Evolutionary conservation across 2,329 filamentous ascomycete species (phyloP).

Genomic region (Trichoderma sp.): DNA sequence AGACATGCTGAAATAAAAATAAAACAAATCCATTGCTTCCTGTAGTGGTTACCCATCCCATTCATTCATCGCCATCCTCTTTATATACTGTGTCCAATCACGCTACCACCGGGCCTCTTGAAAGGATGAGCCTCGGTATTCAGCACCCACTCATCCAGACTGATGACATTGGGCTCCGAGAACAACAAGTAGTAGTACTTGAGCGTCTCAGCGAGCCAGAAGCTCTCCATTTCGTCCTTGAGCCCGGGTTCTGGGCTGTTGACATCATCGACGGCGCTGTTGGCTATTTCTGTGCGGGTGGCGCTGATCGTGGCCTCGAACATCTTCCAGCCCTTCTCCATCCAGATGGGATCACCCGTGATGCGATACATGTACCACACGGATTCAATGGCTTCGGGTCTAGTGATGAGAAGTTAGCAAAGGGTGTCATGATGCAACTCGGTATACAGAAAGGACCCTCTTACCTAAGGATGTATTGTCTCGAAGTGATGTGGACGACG

Average conservation of each 20-base stretch:
- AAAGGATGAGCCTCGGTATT: slow-evolving; percentile 64
- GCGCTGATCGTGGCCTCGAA: slow-evolving; percentile 67
- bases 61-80: background rate
- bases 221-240: slow-evolving; percentile 75
- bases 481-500: slow-evolving; percentile 45
- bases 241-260: slow-evolving; percentile 41
- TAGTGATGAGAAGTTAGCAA: slow-evolving; percentile 34
- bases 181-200: slow-evolving; percentile 92
- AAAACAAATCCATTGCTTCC: background rate
- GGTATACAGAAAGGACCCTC: slow-evolving; percentile 29
- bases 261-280: slow-evolving; percentile 70
- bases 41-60: background rate
- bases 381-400: slow-evolving; percentile 83
- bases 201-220: slow-evolving; percentile 86
- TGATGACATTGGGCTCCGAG: slow-evolving; percentile 62
- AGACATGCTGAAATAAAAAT: background rate
- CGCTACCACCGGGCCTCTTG: slow-evolving; percentile 37
- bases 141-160: slow-evolving; percentile 66
- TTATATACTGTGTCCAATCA: slow-evolving; percentile 12
- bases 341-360: slow-evolving; percentile 71
- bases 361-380: slow-evolving; percentile 91
- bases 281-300: slow-evolving; percentile 64
- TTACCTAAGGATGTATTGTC: slow-evolving; percentile 62
- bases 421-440: background rate
- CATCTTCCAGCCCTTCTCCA: slow-evolving; percentile 85